Base-by-base conservation (phyloP, 129 eudicot species). In the Flaveria bidentis region DNA sequence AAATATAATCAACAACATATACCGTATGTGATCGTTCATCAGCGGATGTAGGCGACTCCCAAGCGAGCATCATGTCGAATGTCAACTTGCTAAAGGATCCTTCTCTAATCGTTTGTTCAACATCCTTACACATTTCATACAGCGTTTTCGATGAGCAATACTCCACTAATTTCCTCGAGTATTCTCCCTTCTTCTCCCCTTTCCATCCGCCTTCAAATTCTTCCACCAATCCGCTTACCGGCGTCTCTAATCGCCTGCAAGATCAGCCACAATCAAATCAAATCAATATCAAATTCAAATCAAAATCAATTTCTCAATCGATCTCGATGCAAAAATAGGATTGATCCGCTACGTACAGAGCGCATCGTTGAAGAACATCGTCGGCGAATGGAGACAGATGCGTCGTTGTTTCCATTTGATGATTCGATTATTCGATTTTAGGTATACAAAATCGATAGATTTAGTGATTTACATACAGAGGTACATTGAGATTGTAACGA, bases 21-120 rank as follows among this genome's bases (percentile, higher is more conserved):
- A 92, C 98, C 81, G 11, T 51, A 70, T 78, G 74, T 17, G 92
- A 83, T 63, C 85, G 86, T 76, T 90, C 86, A 26, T 86, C 84
- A 15, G 73, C 76, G 0, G 84, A 70, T 77, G 71, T 78, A 26
- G 98, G 97, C 49, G 47, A 61, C 72, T 93, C 88, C 98, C 98
- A 93, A 75, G 98, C 98, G 28, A 88, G 89, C 98, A 93, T 93
- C 92, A 93, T 90, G 55, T 90, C 92, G 49, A 93, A 93, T 1
- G 96, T 90, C 72, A 90, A 85, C 65, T 88, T 89, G 57, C 85
- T 85, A 46, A 90, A 93, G 5, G 88, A 77, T 8, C 95, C 88
- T 73, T 90, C 88, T 51, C 74, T 79, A 26, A 90, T 87, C 18
- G 78, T 73, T 83, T 90, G 92, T 22, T 85, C 83, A 7, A 85